phyloP scores from a whole-genome alignment of 768 basidiomycete genomes.

The Floccularia luteovirens region DNA sequence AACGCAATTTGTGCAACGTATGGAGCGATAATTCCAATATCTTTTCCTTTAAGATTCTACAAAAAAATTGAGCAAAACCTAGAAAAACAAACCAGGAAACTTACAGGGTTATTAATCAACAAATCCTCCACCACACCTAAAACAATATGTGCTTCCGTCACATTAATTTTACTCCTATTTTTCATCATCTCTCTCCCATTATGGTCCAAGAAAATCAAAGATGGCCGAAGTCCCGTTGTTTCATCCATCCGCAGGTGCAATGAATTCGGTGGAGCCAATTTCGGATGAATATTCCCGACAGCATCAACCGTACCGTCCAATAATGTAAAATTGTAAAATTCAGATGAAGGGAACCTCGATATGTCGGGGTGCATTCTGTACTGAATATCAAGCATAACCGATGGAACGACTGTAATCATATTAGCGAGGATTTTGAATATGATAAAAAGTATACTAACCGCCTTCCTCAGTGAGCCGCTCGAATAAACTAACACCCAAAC shows the following conservation, averaged over 20 bases:
- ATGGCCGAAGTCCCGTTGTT: conserved; percentile 34
- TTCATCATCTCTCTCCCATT: conserved; percentile 56
- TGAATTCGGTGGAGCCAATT: conserved; percentile 56
- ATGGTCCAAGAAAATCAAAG: conserved; percentile 83
- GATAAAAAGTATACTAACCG: conserved; percentile 35
- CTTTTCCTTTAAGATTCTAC: conserved; percentile 55
- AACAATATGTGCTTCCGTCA: conserved; percentile 71
- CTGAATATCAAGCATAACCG: conserved; percentile 90
- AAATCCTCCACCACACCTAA: conserved; percentile 80
- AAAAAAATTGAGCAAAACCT: conserved; percentile 2
- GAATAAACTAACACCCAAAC: conserved; percentile 77
- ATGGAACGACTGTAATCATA: conserved; percentile 56
- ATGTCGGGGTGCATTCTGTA: conserved; percentile 95
- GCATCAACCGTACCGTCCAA: conserved; percentile 69
- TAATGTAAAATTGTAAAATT: conserved; percentile 72
- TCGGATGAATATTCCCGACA: conserved; percentile 35
- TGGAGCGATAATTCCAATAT: conserved; percentile 91
- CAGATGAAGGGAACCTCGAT: conserved; percentile 75
- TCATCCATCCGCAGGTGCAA: conserved; percentile 34
- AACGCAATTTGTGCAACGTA: conserved; percentile 83
- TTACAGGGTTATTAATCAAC: conserved; percentile 63
- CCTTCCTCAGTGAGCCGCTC: conserved; percentile 83
- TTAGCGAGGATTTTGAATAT: not conserved
- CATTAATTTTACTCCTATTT: conserved; percentile 72
- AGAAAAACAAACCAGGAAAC: conserved; percentile 15